These are phyloP conservation scores for Sporothrix schenckii DNA, from an alignment of 2,329 filamentous ascomycete genomes.

Conservation along the genomic window DNA sequence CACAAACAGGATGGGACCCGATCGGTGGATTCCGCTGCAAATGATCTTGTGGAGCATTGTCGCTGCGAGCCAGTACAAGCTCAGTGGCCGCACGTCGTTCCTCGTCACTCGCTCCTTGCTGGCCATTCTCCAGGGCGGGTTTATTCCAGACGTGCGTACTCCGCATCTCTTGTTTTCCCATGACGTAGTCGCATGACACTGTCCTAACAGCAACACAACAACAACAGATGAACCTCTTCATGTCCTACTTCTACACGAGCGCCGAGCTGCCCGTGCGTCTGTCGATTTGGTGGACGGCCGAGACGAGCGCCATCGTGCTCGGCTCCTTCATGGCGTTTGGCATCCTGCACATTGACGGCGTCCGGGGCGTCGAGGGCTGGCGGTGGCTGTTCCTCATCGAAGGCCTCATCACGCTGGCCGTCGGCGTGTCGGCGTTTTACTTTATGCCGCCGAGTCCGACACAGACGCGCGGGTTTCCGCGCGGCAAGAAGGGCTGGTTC, in stretches of 20 bases:
- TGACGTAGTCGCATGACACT: background rate
- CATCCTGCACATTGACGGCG: conserved; percentile 47
- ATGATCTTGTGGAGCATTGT: conserved; percentile 61
- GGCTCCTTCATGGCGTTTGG: conserved; percentile 47
- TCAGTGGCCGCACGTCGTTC: conserved; percentile 47
- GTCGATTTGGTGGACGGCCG: conserved; percentile 49
- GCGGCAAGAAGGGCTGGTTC: conserved; percentile 62
- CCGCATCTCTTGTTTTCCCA: background rate
- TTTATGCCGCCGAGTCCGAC: conserved; percentile 58
- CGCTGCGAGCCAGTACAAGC: conserved; percentile 52
- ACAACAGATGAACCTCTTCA: conserved; percentile 44
- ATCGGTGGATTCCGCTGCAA: conserved; percentile 63
- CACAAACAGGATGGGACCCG: conserved; percentile 51
- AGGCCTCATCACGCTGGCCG: conserved; percentile 48
- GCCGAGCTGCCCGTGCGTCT: conserved; percentile 48
- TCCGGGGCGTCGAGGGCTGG: conserved; percentile 46
- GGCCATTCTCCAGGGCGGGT: conserved; percentile 51
- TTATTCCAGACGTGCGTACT: conserved; percentile 46
- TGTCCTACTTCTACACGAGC: conserved; percentile 52
- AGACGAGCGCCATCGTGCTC: conserved; percentile 48
- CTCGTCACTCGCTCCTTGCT: conserved; percentile 46
- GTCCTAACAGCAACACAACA: background rate
- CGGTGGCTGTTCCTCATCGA: conserved; percentile 61
- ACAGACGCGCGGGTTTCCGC: conserved; percentile 59
- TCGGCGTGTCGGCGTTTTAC: conserved; percentile 58